Evolutionary conservation across 1,139 yeast species (phyloP), one percentile per base, ranked within the genome.

Genomic region (Pneumocystis sp.): DNA sequence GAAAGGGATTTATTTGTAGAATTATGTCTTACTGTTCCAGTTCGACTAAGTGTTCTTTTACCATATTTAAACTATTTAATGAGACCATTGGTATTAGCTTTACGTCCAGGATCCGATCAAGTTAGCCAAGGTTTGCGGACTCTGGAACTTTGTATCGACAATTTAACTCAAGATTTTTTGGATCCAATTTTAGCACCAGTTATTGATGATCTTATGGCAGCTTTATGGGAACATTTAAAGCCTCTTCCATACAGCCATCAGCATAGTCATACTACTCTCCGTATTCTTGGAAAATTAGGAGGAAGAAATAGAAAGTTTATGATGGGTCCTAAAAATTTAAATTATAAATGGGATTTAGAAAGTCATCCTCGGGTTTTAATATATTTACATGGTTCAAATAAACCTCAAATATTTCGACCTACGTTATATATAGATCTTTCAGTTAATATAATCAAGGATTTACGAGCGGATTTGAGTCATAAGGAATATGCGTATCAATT

Each of bases 101-200:
- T 95, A 67, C 88, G 89, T 73, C 96, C 96, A 0, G 81, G 91
- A 0, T 96, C 87, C 68, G 99, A 95, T 69, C 81, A 93, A 64
- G 95, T 91, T 0, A 85, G 93, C 66, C 98, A 93, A 76, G 98
- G 98, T 61, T 79, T 95, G 69, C 81, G 97, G 69, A 93, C 97
- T 0, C 81, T 95, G 67, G 99, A 95, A 72, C 80, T 93, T n/a
- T 93, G 98, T 73, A 96, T 95, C 37, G 99, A 95, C 72, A 95
- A 95, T 71, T 78, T 95, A 67, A 93, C 97, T 0, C 96, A 97
- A 0, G 96, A 91, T 72, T 95, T 90, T 74, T 90, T 95, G 74
- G 98, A 95, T 72, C 98, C 98, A 1, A 89, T 93, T 73, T 85
- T 95, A 68, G 97, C 90, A 72, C 97, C 98, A 0, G 97, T 90